Conservation (phyloP, 2,329 filamentous ascomycete species). For the Venturiaceae sp. region DNA sequence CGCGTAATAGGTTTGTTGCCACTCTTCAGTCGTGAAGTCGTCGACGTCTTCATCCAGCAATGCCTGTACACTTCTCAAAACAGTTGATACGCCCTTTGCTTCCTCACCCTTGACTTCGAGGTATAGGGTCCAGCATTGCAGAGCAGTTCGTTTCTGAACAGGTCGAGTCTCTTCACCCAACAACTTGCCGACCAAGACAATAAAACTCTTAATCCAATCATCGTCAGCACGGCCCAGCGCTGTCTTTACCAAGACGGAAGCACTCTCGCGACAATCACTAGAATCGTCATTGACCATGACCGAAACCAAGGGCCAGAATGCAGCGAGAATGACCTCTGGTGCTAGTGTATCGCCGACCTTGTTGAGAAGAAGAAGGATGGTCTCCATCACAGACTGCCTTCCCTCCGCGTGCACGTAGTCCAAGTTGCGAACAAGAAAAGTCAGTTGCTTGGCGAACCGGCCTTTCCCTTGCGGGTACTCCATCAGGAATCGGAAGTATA, state of each 20-base stretch:
- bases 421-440: slow-evolving; percentile 82
- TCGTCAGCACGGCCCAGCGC: slow-evolving; percentile 70
- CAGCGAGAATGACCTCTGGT: slow-evolving; percentile 69
- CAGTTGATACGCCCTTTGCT: slow-evolving; percentile 56
- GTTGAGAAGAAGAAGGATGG: slow-evolving; percentile 72
- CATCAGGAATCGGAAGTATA: slow-evolving; percentile 88
- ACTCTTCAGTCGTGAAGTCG: slow-evolving; percentile 47
- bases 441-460: slow-evolving; percentile 80
- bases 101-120: slow-evolving; percentile 58
- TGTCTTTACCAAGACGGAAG: slow-evolving; percentile 68
- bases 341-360: slow-evolving; percentile 77
- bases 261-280: slow-evolving; percentile 73
- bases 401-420: slow-evolving; percentile 85
- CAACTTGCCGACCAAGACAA: slow-evolving; percentile 65
- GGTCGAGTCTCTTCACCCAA: slow-evolving; percentile 54
- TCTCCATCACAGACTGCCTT: slow-evolving; percentile 85
- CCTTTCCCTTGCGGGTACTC: slow-evolving; percentile 91
- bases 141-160: slow-evolving; percentile 59
- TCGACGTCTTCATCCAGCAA: slow-evolving; percentile 40
- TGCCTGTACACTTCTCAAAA: slow-evolving; percentile 41
- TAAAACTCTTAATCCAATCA: slow-evolving; percentile 60
- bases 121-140: slow-evolving; percentile 76
- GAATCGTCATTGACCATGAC: slow-evolving; percentile 84
- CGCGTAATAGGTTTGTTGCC: slow-evolving; percentile 65
- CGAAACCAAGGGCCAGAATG: slow-evolving; percentile 80